Base-by-base conservation (phyloP, 1,284 basidiomycete genomes). In the Cutaneotrichosporon cutaneum region DNA sequence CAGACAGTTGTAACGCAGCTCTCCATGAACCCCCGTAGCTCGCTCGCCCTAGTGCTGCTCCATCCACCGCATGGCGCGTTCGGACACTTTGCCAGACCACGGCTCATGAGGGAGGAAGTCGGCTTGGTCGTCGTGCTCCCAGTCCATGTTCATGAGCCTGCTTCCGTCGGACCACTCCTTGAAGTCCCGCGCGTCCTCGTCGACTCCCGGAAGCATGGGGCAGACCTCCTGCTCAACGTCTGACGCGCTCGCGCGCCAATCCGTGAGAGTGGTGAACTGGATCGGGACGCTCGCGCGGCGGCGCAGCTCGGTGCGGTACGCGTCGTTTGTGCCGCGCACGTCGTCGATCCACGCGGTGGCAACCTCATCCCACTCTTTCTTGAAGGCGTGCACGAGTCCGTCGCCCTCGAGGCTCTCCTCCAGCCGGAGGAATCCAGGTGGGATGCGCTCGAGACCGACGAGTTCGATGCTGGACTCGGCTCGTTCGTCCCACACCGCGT, bases 381-480 rank as follows among this genome's bases (percentile, higher is more conserved):
- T 32, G 22, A 51, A 16, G 18, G 14, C 50, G n/a, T 27, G 16
- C 27, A 51, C 30, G 18, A 51, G 50, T 4, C 18, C 30, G 7
- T 51, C 50, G n/a, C 30, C 50, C 27, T 32, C 27, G 13, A 51
- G 10, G 3, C 18, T 27, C 13, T 10, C 11, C 4, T 48, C 47
- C 11, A 32, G 16, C 9, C 50, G 16, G 16, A 51, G 13, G 18
- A n/a, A 51, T 18, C 27, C 30, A 21, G 27, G 14, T 5, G 50
- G 50, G 27, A 51, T 11, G 18, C 50, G 27, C 18, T 51, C 50
- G 30, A 51, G 50, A 6, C 50, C 50, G 16, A 51, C 50, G 8
- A 51, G n/a, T 6, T 32, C 16, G 30, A 51, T 21, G 3, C 6
- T 30, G 5, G 50, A 27, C 10, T 5, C 5, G 27, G 27, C 16